Percentiles rank a stretch among this genome's conserved stretches.
phyloP scores from a whole-genome alignment of 768 basidiomycete species.

The Chiua virens region DNA sequence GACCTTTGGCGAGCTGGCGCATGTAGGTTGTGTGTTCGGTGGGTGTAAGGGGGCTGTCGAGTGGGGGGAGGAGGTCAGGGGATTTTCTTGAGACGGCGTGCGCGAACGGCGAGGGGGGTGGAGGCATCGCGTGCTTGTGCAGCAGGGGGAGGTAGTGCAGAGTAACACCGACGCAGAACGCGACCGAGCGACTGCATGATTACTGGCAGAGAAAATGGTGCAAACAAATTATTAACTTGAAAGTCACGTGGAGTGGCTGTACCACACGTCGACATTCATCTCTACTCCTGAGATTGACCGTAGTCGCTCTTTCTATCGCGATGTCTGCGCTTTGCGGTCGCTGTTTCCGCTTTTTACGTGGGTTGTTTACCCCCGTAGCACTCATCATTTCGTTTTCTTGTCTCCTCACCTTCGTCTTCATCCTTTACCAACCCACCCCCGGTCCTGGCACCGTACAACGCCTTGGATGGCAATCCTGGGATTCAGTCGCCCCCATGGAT shows the following conservation, averaged over 20 bases:
- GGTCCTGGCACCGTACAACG: conserved; percentile 71
- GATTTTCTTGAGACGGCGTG: conserved; percentile 59
- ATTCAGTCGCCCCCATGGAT: conserved; percentile 40
- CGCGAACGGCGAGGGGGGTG: conserved; percentile 70
- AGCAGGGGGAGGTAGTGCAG: conserved; percentile 45
- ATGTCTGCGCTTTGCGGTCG: conserved; percentile 44
- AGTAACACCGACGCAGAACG: conserved; percentile 39
- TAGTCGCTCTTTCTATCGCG: too few relatives aligned
- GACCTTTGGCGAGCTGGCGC: conserved; percentile 54
- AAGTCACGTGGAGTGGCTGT: too few relatives aligned
- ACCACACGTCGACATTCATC: too few relatives aligned
- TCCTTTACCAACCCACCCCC: conserved; percentile 76
- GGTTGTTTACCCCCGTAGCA: conserved; percentile 57
- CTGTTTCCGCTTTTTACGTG: conserved; percentile 51
- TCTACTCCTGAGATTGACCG: too few relatives aligned
- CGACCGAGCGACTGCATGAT: too few relatives aligned
- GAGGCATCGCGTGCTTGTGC: conserved; percentile 62
- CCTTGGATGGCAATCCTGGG: conserved; percentile 92
- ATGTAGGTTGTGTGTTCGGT: conserved; percentile 62
- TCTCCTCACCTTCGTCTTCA: conserved; percentile 73
- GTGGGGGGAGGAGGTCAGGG: conserved; percentile 36
- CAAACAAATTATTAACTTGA: too few relatives aligned
- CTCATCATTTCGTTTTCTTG: conserved; percentile 66
- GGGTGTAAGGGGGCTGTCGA: conserved; percentile 58
- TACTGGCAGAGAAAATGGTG: too few relatives aligned